Base-by-base conservation (phyloP, 1,139 yeast genomes). In the Candida tetrigidarum region DNA sequence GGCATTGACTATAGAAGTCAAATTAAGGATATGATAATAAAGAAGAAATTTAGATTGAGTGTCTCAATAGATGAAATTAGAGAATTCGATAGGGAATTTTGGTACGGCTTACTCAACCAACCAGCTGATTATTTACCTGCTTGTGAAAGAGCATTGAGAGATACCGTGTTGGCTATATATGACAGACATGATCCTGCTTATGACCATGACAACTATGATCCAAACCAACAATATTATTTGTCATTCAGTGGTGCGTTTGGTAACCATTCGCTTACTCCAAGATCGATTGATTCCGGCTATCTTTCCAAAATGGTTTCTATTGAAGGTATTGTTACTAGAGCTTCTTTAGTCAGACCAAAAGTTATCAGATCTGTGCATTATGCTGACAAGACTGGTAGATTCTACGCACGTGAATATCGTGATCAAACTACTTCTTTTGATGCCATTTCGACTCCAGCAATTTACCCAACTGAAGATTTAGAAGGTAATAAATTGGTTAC, bases 261-360 rank as follows among this genome's bases (percentile, higher is more conserved):
- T 45, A 82, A 84, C 47, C 92, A 91, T 60, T 80, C 86, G 46
- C 84, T 92, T 26, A 86, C 92, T 16, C 97, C 99, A 22, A 79
- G 99, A 60, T 84, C 96, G 2, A 82, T 95, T 50, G 81, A 84
- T 50, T 86, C 98, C 2, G 68, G 76, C 14, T 86, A 83, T 54
- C 72, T 93, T 44, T 90, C 96, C 41, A 85, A 85, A 58, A 74
- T 93, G 78, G 83, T 93, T 29, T 86, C 96, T 1, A 76, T 95
- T 29, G 98, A 93, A 67, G 99, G 99, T 46, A 93, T 93, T 57
- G 97, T 93, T 15, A 93, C 99, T 2, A 77, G 96, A 51, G 93
- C 96, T 34, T 91, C 98, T 1, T 74, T 93, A 50, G 96, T 93
- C 37, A 80, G 98, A 50, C 99, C 99, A 26, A 93, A 93, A 62